Evolutionary conservation across 805 yeast species (phyloP).

Genomic region (Candida fluviatilis): DNA sequence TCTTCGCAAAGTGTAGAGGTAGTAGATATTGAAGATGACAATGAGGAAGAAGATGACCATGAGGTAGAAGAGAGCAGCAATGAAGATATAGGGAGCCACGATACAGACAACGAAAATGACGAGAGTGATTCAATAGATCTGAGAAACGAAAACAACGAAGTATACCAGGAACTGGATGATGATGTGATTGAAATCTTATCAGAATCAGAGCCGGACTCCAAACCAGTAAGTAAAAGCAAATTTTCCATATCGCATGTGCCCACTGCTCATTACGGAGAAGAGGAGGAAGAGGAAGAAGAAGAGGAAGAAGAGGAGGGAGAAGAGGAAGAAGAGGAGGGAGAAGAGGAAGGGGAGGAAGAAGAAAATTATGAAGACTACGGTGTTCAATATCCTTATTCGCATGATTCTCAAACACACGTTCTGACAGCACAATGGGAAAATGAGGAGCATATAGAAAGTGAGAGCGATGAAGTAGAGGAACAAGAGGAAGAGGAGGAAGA

Average conservation of each 20-base stretch:
- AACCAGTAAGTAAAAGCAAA: background rate
- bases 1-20: background rate
- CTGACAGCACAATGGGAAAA: too few species aligned
- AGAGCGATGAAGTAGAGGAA: constrained; percentile 9
- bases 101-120: constrained; percentile 6
- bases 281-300: constrained; percentile 4
- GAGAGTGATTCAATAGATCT: constrained; percentile 11
- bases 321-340: constrained; percentile 6
- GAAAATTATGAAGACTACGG: background rate
- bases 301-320: constrained; percentile 8
- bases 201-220: background rate
- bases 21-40: background rate
- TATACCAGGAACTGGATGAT: too few species aligned
- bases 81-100: too few species aligned
- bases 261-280: constrained; percentile 1
- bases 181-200: constrained; percentile 40
- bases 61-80: background rate
- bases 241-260: background rate
- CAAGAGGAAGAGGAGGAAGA: constrained; percentile 7
- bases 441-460: too few species aligned
- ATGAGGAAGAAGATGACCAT: background rate
- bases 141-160: constrained; percentile 46
- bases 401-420: too few species aligned
- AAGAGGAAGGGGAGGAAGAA: constrained; percentile 5
- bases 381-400: background rate